Base-by-base conservation (phyloP, 352 stramenopile species). In the Pythium catenulatum region DNA sequence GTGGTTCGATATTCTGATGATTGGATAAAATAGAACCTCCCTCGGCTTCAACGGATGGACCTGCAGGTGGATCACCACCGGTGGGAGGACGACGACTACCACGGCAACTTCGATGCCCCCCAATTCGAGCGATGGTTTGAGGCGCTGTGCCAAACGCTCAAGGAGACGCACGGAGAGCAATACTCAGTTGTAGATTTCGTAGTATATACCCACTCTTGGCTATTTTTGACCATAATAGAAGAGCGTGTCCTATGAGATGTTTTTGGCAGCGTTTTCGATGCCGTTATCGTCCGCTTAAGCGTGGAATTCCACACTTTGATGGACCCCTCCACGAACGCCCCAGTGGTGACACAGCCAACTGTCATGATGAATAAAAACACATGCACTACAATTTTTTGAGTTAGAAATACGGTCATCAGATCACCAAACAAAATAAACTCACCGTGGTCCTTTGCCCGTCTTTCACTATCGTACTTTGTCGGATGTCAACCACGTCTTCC, bases 401-500 rank as follows among this genome's bases (percentile, higher is more conserved):
- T n/a, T n/a, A n/a, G n/a, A n/a, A n/a, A n/a, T n/a, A n/a, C n/a
- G n/a, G n/a, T n/a, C n/a, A 58, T 58, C 30, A 23, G 48, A 8
- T 58, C 48, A 58, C 21, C 17, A 58, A n/a, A 30, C 48, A 58
- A 23, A 30, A 30, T n/a, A n/a, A n/a, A n/a, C 48, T 30, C 30
- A 58, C 48, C 48, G 48, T 58, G 19, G 6, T 30, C 48, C 48
- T 58, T 23, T 58, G 9, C 48, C 48, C 11, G 48, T 58, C 30
- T 58, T 58, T 30, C 48, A 19, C 8, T 25, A 23, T 9, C 48
- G 48, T 25, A 58, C 48, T 58, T 58, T 58, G 8, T 58, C 48
- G 8, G 9, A 58, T 7, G 48, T 58, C 48, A 58, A 58, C 77
- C 48, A 78, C 6, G 37, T 79, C 30, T 87, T 87, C 4, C 61